phyloP scores from a whole-genome alignment of 768 basidiomycete genomes.

The Boletus tomentosulus region DNA sequence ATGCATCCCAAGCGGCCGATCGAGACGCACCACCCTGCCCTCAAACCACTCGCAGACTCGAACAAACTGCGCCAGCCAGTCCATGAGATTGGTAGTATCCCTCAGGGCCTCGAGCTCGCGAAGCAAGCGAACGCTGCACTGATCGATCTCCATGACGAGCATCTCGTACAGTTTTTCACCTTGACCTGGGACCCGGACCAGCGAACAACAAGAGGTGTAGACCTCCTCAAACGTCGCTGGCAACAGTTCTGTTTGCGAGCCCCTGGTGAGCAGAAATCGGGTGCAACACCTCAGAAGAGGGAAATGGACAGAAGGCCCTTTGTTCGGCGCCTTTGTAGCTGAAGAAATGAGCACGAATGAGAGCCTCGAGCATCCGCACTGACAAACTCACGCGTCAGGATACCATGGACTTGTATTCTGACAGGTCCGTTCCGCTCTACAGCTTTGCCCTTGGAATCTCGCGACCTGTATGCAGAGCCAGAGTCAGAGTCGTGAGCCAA shows the following conservation, averaged over 20 bases:
- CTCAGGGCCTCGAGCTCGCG: slow-evolving; percentile 31
- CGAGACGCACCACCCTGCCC: slow-evolving; percentile 50
- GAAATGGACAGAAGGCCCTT: slow-evolving; percentile 18
- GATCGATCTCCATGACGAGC: slow-evolving; percentile 58
- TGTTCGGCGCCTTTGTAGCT: slow-evolving; percentile 11
- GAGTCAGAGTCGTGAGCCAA: slow-evolving; percentile 65
- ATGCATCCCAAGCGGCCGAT: background rate
- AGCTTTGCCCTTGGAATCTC: slow-evolving; percentile 25
- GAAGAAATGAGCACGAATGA: background rate
- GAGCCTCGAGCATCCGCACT: background rate
- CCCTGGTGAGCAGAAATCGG: slow-evolving; percentile 38
- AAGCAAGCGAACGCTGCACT: slow-evolving; percentile 41
- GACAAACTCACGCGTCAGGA: slow-evolving; percentile 34
- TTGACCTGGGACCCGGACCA: slow-evolving; percentile 48
- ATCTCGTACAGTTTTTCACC: slow-evolving; percentile 58
- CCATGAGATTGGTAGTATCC: slow-evolving; percentile 28
- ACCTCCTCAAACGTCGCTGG: slow-evolving; percentile 54
- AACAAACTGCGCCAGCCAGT: slow-evolving; percentile 60
- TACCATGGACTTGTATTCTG: slow-evolving; percentile 42
- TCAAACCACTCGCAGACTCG: slow-evolving; percentile 61
- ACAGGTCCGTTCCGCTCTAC: slow-evolving; percentile 36
- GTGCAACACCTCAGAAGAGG: slow-evolving; percentile 36
- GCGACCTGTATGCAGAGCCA: slow-evolving; percentile 58
- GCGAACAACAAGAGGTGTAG: slow-evolving; percentile 51
- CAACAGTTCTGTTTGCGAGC: slow-evolving; percentile 28